Conservation (phyloP, 108 stramenopile genomes). For the Epithemia pelagica region DNA sequence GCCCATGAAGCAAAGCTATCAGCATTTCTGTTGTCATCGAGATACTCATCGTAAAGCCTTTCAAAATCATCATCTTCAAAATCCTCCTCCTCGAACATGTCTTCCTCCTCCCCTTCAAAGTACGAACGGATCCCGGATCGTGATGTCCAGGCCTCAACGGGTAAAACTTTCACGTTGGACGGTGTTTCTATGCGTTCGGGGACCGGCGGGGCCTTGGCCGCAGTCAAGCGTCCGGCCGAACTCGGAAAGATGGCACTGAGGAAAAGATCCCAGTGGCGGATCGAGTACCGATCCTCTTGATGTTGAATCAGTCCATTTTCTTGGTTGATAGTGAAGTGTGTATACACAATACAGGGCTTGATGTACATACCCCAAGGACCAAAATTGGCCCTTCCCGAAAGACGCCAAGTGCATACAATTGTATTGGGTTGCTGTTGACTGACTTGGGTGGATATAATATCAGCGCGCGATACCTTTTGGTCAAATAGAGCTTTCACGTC, state of each 20-base stretch:
- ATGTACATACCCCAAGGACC: constrained; percentile 56
- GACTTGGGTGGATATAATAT: constrained; percentile 58
- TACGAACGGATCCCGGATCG: not conserved
- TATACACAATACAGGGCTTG: constrained; percentile 80
- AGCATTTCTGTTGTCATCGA: no score
- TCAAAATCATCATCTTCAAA: no score
- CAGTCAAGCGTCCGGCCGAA: constrained; percentile 46
- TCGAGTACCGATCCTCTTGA: constrained; percentile 75
- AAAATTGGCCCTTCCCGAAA: constrained; percentile 68
- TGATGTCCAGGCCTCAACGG: not conserved
- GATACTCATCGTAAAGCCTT: no score
- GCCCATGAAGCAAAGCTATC: no score
- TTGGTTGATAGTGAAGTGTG: constrained; percentile 62
- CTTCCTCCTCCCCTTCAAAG: not conserved
- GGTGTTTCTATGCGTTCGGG: not conserved
- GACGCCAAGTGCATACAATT: constrained; percentile 70
- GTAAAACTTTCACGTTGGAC: not conserved
- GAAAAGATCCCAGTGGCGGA: constrained; percentile 49
- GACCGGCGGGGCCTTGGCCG: constrained; percentile 34
- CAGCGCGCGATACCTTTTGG: constrained; percentile 56
- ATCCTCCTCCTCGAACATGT: no score
- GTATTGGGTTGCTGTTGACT: constrained; percentile 34
- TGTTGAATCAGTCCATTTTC: constrained; percentile 47
- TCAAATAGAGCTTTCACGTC: constrained; percentile 70
- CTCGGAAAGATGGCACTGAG: constrained; percentile 56